Evolutionary conservation across 257 asterid genomes (phyloP).

Genomic region (Solanum pinnatisectum): DNA sequence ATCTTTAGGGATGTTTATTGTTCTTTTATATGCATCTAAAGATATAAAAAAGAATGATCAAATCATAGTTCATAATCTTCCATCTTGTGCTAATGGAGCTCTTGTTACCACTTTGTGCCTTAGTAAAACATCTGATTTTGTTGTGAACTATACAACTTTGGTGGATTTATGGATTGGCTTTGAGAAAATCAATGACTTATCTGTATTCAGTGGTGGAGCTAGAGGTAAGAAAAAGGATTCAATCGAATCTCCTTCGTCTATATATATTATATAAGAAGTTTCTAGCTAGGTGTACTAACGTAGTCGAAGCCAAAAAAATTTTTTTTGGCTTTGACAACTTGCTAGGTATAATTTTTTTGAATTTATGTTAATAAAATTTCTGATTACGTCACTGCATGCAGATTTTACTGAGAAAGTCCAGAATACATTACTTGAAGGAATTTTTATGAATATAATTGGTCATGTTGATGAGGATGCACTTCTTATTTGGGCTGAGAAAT

Average conservation of each 20-base stretch:
- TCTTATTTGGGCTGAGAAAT: slow-evolving; percentile 21
- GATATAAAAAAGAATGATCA: slow-evolving; percentile 9
- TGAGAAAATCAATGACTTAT: background rate
- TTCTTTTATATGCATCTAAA: slow-evolving; percentile 15
- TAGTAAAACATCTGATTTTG: slow-evolving; percentile 6
- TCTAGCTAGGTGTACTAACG: background rate
- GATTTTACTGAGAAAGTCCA: background rate
- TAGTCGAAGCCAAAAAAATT: too few relatives aligned
- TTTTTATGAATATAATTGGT: background rate
- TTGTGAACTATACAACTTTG: slow-evolving; percentile 11
- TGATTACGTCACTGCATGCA: background rate
- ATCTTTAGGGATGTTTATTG: slow-evolving; percentile 28
- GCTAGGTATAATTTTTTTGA: background rate
- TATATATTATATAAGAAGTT: background rate
- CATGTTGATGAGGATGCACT: slow-evolving; percentile 10
- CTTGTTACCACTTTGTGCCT: slow-evolving; percentile 23
- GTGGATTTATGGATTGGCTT: slow-evolving; percentile 33
- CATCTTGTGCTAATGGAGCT: slow-evolving; percentile 18
- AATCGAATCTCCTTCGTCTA: too few relatives aligned
- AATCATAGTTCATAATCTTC: slow-evolving; percentile 13
- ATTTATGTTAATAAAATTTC: too few relatives aligned
- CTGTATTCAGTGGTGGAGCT: background rate
- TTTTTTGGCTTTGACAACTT: background rate
- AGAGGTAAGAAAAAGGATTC: background rate
- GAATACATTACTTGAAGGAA: slow-evolving; percentile 3